Base-by-base conservation (phyloP, 2,329 filamentous ascomycete genomes). In the Fonsecaea monophora region DNA sequence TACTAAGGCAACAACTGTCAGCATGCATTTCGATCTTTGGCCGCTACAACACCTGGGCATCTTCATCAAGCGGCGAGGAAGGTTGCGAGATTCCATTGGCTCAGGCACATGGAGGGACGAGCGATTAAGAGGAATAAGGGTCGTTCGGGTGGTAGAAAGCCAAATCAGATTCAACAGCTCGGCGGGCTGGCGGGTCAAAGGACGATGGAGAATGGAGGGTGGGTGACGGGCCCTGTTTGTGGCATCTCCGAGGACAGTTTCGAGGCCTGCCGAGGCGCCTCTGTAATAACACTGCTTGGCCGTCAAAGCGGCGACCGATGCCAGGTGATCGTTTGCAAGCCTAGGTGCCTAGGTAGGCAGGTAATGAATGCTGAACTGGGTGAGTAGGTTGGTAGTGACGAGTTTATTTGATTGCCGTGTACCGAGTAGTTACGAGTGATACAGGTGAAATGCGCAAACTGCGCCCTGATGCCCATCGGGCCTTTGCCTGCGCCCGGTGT, bases 31-130 rank as follows among this genome's bases (percentile, higher is more conserved):
- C 2, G 85, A 87, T 71, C 91, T 92, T 56, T 34, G 35, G 32
- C 50, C 54, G 21, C 80, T 95, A 45, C 92, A 92, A 61, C 92
- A 96, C 77, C 91, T 95, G 90, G 92, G 0, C 92, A 0, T 92
- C 86, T 84, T 94, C 90, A 0, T 50, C 45, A 50, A 50, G 45
- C 45, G 18, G 45, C 45, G 18, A 50, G 18, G 18, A 21, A 1
- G 9, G 45, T 25, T 25, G 1, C 1, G n/a, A 4, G 45, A 10
- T 50, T 12, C 25, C 18, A 50, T 50, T 50, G 45, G 45, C 18
- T 50, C 10, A 25, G 18, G 45, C 45, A 50, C 25, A 50, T 21
- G 40, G 12, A 15, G 40, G 15, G 45, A 25, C 18, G 18, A 50
- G 45, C 3, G 9, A 18, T 18, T 9, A 45, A 7, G 15, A 25